Evolutionary conservation across 805 yeast genomes (phyloP), one percentile per base, ranked within the genome.

Genomic region (Yarrowia osloensis): DNA sequence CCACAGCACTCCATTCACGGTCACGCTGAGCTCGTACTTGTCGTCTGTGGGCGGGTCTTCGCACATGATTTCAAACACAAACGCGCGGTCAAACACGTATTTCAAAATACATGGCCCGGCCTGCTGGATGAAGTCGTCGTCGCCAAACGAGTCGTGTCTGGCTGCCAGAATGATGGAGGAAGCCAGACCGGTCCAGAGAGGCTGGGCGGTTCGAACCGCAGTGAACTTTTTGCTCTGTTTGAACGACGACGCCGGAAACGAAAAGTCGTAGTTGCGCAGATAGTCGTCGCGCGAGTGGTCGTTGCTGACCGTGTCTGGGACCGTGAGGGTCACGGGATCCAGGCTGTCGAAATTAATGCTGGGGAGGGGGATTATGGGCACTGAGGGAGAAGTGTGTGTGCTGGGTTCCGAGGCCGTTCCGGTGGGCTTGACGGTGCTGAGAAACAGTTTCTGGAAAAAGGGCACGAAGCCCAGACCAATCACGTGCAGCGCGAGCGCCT

Each of bases 1-100:
- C 92, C 92, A 88, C 15, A 84, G 81, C 24, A 88, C 82, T 24
- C 90, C 91, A 71, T 88, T 88, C 4, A 88, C 90, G 7, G 72
- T 68, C 11, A 73, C 76, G 4, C 70, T 52, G 19, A 76, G 59
- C n/a, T 67, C 66, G 80, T 76, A 13, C 81, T 81, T 54, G 79
- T 77, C 6, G 50, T 26, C n/a, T 82, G 73, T 66, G 77, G 68
- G 33, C 2, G 46, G 69, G 7, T 67, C 50, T 12, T 69, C 69
- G 39, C 63, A 57, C 63, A 57, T 57, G 70, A 59, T 8, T 70
- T 61, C 54, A 35, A 61, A 61, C 22, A 61, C 69, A 52, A 75
- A 67, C 21, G 75, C 77, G 62, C 76, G 73, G 21, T 74, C 79
- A n/a, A 76, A 75, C 46, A 70, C 73, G 65, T 74, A 72, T 46